A percentile compares a stretch with the other conserved stretches of the same genome.
phyloP scores from a whole-genome alignment of 306 rosid genomes.

The Argentina anserina region DNA sequence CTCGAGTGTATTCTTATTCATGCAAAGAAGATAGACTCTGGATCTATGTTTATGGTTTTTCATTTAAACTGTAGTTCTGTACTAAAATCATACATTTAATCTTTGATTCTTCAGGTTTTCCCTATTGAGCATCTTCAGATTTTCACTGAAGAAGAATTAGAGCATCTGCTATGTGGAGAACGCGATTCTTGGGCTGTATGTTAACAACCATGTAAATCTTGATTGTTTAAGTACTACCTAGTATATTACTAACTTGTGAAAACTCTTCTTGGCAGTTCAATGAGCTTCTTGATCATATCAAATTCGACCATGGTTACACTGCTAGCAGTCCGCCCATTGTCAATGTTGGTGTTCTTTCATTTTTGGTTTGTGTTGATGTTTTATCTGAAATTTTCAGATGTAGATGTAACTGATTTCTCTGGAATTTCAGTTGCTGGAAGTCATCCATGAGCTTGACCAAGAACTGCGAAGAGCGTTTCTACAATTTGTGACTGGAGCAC shows the following conservation, averaged over 20 bases:
- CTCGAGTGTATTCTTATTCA: conserved; percentile 3
- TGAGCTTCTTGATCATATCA: conserved; percentile 82
- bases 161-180: conserved; percentile 86
- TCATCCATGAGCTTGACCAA: conserved; percentile 61
- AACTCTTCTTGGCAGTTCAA: conserved; percentile 44
- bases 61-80: neutral
- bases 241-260: conserved; percentile 11
- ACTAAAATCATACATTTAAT: neutral
- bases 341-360: conserved; percentile 44
- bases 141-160: conserved; percentile 82
- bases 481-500: conserved; percentile 97
- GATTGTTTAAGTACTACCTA: neutral
- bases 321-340: conserved; percentile 89
- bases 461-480: conserved; percentile 77
- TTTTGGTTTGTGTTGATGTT: conserved; percentile 6
- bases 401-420: conserved; percentile 13
- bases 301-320: conserved; percentile 96
- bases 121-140: conserved; percentile 65
- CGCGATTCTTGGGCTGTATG: conserved; percentile 83
- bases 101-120: conserved; percentile 59
- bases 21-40: conserved; percentile 7
- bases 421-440: conserved; percentile 73
- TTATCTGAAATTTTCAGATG: neutral
- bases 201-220: conserved; percentile 22
- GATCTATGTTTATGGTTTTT: neutral